Evolutionary conservation across 1,284 basidiomycete species (phyloP).

Genomic region (Coriolopsis trogii): DNA sequence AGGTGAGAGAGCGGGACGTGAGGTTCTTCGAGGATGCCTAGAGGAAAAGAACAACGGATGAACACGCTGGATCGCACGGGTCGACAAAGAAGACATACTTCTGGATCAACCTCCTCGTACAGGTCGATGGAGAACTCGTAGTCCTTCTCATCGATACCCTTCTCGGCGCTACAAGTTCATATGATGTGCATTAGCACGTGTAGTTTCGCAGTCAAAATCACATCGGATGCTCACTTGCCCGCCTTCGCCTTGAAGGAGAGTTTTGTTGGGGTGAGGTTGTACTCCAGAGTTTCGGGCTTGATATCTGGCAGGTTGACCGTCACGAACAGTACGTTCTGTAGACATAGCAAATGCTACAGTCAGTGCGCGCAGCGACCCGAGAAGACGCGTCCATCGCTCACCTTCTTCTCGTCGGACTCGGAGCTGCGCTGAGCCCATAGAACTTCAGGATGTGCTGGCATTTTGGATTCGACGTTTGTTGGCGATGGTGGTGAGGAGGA

Average conservation of each 20-base stretch:
- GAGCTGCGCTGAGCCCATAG: constrained; percentile 92
- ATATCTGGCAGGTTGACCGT: constrained; percentile 88
- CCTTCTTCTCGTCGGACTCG: constrained; percentile 67
- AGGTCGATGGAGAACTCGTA: constrained; percentile 79
- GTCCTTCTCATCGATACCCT: constrained; percentile 58
- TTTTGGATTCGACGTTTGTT: constrained; percentile 26
- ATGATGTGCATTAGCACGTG: constrained; percentile 14
- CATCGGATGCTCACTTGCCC: constrained; percentile 58
- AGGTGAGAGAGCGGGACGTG: constrained; percentile 65
- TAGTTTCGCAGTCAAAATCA: neutral
- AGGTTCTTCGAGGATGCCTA: constrained; percentile 69
- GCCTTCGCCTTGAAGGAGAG: constrained; percentile 75
- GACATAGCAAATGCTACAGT: constrained; percentile 5
- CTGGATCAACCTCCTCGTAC: constrained; percentile 72
- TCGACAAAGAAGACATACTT: constrained; percentile 46
- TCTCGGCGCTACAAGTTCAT: constrained; percentile 43
- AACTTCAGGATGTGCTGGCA: constrained; percentile 78
- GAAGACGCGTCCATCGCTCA: constrained; percentile 33
- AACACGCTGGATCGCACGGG: neutral
- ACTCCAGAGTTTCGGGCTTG: constrained; percentile 59
- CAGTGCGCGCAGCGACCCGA: constrained; percentile 27
- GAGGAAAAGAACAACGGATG: neutral
- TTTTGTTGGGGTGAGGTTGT: constrained; percentile 62
- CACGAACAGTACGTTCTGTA: constrained; percentile 82
- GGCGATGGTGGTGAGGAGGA: constrained; percentile 16